phyloP scores from a whole-genome alignment of 129 eudicot genomes.

The Arctium lappa region DNA sequence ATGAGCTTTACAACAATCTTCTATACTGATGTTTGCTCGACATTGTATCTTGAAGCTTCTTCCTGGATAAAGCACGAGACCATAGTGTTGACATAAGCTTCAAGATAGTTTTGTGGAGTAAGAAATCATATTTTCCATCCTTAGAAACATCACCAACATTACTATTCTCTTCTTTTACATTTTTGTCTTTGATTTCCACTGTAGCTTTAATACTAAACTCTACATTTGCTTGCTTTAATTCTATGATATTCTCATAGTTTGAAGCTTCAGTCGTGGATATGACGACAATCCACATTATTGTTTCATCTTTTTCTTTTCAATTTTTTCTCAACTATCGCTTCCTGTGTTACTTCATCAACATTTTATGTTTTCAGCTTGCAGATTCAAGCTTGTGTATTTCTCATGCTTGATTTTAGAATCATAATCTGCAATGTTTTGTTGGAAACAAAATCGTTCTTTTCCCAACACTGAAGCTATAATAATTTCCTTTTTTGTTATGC shows the following conservation, averaged over 20 bases:
- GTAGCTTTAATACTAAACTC: background rate
- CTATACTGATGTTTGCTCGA: background rate
- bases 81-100: background rate
- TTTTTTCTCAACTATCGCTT: background rate
- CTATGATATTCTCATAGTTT: background rate
- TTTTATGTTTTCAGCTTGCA: background rate
- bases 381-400: background rate
- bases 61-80: background rate
- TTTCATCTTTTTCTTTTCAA: background rate
- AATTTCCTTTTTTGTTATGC: background rate
- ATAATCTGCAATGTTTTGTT: background rate
- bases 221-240: background rate
- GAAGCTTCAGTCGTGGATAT: background rate
- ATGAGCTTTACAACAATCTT: background rate
- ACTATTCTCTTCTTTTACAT: background rate
- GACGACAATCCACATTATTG: background rate
- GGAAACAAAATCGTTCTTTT: background rate
- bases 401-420: background rate
- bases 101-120: background rate
- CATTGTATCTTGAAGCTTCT: background rate
- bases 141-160: background rate
- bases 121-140: background rate
- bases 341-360: background rate
- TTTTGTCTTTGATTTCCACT: background rate
- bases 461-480: background rate